These are phyloP conservation scores for Solanum hybrid DNA, from an alignment of 305 asterid species.

Conservation along the genomic window DNA sequence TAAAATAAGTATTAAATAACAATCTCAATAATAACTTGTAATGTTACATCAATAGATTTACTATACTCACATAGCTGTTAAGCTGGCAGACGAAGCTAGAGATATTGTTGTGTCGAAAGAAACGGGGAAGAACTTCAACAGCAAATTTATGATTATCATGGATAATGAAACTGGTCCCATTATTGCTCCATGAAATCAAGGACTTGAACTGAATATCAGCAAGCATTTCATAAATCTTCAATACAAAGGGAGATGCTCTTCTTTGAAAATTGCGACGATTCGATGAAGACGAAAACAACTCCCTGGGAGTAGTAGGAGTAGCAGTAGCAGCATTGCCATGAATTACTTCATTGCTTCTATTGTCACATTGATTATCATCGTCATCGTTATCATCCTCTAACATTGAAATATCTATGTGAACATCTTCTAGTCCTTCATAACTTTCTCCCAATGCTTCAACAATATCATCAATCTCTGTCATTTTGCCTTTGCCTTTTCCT, in stretches of 20 bases:
- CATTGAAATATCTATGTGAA: background rate
- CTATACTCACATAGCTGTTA: slow-evolving; percentile 6
- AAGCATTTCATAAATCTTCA: slow-evolving; percentile 8
- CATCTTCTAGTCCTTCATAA: background rate
- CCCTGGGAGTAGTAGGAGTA: background rate
- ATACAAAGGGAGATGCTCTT: background rate
- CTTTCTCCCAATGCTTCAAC: background rate
- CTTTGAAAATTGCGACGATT: background rate
- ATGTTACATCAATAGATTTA: background rate
- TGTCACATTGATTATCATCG: background rate
- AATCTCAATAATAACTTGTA: background rate
- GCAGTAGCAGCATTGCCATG: background rate
- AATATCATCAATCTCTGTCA: background rate
- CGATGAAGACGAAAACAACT: background rate
- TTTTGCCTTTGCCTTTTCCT: slow-evolving; percentile 1
- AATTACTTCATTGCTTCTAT: background rate
- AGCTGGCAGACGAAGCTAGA: slow-evolving; percentile 9
- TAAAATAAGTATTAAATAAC: background rate
- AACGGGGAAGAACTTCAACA: slow-evolving; percentile 1
- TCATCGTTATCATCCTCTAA: background rate
- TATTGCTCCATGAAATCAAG: background rate
- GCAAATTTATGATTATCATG: slow-evolving; percentile 3
- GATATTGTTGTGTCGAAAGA: slow-evolving; percentile 5
- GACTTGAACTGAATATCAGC: background rate
- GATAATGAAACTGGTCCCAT: background rate